A percentile compares a stretch with the other conserved stretches of the same genome.
phyloP scores from a whole-genome alignment of 2,329 filamentous ascomycete genomes.

The Orbilia blumenaviensis region DNA sequence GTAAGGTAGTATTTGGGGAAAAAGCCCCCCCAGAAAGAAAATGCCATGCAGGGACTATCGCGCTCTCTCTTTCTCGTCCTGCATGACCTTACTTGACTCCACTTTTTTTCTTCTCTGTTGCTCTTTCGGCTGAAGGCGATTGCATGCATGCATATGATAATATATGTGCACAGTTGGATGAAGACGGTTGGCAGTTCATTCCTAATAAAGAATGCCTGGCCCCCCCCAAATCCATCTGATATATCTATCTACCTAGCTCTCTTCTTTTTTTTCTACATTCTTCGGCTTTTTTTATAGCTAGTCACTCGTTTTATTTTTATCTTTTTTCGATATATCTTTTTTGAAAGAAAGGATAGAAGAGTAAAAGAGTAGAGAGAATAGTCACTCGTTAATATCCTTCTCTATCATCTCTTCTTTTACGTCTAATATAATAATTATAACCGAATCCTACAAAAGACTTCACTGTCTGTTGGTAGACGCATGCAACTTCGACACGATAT shows the following conservation, averaged over 20 bases:
- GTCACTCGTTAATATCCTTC: background rate
- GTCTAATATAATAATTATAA: too few relatives aligned
- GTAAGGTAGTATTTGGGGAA: conserved; percentile 42
- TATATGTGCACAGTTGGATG: too few relatives aligned
- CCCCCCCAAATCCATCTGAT: background rate
- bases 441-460: too few relatives aligned
- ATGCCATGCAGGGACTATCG: conserved; percentile 36
- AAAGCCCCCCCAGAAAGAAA: too few relatives aligned
- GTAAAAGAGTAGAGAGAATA: too few relatives aligned
- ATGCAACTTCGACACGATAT: too few relatives aligned
- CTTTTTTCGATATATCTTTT: background rate
- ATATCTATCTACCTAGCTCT: background rate
- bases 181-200: background rate
- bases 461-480: too few relatives aligned
- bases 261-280: too few relatives aligned
- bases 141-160: too few relatives aligned
- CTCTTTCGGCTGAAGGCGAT: conserved; percentile 10
- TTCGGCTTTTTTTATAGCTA: background rate
- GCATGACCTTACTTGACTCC: too few relatives aligned
- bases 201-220: conserved; percentile 9
- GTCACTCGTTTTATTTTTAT: background rate
- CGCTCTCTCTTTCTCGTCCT: conserved; percentile 14
- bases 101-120: background rate
- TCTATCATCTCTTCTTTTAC: too few relatives aligned
- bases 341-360: too few relatives aligned